These are phyloP conservation scores for Sparassis latifolia DNA, from an alignment of 1,284 basidiomycete species.

Conservation along the genomic window DNA sequence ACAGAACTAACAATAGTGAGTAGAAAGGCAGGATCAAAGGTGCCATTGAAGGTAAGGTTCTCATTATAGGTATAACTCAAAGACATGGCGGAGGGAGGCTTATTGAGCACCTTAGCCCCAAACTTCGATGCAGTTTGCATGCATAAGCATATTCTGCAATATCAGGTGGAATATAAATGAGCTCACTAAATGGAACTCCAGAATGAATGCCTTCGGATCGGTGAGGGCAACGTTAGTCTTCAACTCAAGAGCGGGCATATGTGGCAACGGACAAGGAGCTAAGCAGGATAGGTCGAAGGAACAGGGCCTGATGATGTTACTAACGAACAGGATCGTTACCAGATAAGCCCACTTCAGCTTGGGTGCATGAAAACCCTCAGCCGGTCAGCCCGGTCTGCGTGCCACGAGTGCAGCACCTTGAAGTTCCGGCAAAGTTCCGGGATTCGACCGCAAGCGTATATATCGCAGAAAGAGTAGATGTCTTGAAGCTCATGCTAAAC, in stretches of 20 bases:
- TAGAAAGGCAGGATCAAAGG: conserved; percentile 56
- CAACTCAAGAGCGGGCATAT: conserved; percentile 50
- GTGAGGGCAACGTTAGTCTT: conserved; percentile 52
- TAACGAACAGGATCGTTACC: too few relatives aligned
- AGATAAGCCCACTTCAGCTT: too few relatives aligned
- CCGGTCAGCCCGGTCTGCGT: too few relatives aligned
- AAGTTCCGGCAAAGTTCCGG: too few relatives aligned
- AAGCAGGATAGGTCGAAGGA: too few relatives aligned
- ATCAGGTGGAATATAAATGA: background rate
- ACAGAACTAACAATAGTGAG: conserved; percentile 42
- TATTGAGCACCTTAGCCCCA: conserved; percentile 41
- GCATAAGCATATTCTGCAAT: background rate
- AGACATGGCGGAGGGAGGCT: conserved; percentile 47
- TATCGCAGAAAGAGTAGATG: too few relatives aligned
- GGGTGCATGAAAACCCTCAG: too few relatives aligned
- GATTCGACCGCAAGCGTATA: too few relatives aligned
- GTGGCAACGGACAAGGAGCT: conserved; percentile 15
- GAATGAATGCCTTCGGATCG: conserved; percentile 46
- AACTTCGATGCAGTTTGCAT: conserved; percentile 41
- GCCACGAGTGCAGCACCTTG: too few relatives aligned
- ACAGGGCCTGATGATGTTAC: too few relatives aligned
- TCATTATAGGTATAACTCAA: conserved; percentile 50
- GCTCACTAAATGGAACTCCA: conserved; percentile 54
- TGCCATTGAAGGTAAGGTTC: conserved; percentile 48
- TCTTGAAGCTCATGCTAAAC: too few relatives aligned